Conservation (phyloP, 2,329 filamentous ascomycete genomes). For the Dothistroma pini region DNA sequence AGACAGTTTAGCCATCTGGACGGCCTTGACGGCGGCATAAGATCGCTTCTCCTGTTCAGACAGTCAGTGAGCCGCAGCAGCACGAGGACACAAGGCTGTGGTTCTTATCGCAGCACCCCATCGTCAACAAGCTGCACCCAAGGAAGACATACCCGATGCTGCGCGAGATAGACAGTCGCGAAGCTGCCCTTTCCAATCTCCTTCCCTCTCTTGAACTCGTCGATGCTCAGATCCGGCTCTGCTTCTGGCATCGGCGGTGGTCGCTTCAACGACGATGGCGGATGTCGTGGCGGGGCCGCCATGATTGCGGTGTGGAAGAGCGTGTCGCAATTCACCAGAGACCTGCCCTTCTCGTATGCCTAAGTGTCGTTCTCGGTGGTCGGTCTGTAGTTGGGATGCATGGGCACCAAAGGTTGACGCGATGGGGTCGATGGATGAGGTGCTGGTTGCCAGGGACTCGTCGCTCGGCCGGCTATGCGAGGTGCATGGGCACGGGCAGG, state of each 20-base stretch:
- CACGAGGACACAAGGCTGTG: not conserved
- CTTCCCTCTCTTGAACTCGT: constrained; percentile 75
- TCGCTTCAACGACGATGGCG: constrained; percentile 33
- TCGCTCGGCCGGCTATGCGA: constrained; percentile 14
- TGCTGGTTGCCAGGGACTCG: constrained; percentile 9
- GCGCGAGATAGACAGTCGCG: constrained; percentile 73
- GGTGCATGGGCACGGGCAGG: constrained; percentile 7
- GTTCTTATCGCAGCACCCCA: not conserved
- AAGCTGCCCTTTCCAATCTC: constrained; percentile 98
- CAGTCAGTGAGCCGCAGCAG: constrained; percentile 14
- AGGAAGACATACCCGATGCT: constrained; percentile 31
- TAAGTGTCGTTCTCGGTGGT: constrained; percentile 13
- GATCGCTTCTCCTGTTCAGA: constrained; percentile 65
- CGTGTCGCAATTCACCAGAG: constrained; percentile 4
- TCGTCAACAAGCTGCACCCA: not conserved
- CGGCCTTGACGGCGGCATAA: constrained; percentile 93
- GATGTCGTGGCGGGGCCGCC: constrained; percentile 26
- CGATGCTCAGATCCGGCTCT: constrained; percentile 51
- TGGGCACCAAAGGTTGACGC: constrained; percentile 8
- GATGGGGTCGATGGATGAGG: constrained; percentile 4
- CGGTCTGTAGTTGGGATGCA: constrained; percentile 15
- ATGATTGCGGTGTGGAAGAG: constrained; percentile 22
- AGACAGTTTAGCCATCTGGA: constrained; percentile 84
- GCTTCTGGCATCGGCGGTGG: constrained; percentile 32
- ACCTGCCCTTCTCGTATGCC: constrained; percentile 14